Conservation (phyloP, 805 yeast genomes). For the Candida koratica region DNA sequence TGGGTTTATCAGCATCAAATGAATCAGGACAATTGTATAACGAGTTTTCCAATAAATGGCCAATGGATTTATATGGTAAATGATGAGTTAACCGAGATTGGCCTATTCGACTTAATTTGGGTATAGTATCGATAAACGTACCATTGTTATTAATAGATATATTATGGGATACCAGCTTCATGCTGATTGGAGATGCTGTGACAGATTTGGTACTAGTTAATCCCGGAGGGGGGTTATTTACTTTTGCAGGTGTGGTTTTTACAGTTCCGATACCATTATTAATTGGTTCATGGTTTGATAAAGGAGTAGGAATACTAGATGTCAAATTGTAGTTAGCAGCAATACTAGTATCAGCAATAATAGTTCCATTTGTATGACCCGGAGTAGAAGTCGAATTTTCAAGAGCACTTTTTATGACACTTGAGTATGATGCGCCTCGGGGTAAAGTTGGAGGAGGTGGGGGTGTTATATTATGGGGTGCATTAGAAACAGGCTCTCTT, state of each 20-base stretch:
- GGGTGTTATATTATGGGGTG: slow-evolving; percentile 1
- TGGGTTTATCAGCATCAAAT: slow-evolving; percentile 80
- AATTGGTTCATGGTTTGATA: slow-evolving; percentile 2
- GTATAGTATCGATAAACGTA: slow-evolving; percentile 16
- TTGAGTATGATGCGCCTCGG: slow-evolving; percentile 10
- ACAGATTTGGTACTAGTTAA: slow-evolving; percentile 20
- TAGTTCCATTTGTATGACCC: slow-evolving; percentile 12
- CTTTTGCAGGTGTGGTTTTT: slow-evolving; percentile 5
- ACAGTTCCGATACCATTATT: slow-evolving; percentile 3
- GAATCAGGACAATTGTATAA: slow-evolving; percentile 91
- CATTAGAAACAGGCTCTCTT: slow-evolving; percentile 11
- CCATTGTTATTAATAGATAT: slow-evolving; percentile 10
- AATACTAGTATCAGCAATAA: slow-evolving; percentile 14
- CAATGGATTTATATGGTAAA: slow-evolving; percentile 49
- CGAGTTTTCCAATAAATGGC: slow-evolving; percentile 67
- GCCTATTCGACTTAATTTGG: slow-evolving; percentile 23
- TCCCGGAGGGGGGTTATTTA: slow-evolving; percentile 18
- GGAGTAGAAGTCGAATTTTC: slow-evolving; percentile 6
- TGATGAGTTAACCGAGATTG: slow-evolving; percentile 49
- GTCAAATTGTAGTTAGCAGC: slow-evolving; percentile 4
- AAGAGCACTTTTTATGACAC: slow-evolving; percentile 12
- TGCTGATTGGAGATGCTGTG: slow-evolving; percentile 25
- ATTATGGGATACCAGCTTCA: slow-evolving; percentile 8
- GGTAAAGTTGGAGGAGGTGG: slow-evolving; percentile 6
- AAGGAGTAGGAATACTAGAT: slow-evolving; percentile 19